Evolutionary conservation across 768 basidiomycete species (phyloP), one percentile per base, ranked within the genome.

Genomic region (Tephrocybe rancida): DNA sequence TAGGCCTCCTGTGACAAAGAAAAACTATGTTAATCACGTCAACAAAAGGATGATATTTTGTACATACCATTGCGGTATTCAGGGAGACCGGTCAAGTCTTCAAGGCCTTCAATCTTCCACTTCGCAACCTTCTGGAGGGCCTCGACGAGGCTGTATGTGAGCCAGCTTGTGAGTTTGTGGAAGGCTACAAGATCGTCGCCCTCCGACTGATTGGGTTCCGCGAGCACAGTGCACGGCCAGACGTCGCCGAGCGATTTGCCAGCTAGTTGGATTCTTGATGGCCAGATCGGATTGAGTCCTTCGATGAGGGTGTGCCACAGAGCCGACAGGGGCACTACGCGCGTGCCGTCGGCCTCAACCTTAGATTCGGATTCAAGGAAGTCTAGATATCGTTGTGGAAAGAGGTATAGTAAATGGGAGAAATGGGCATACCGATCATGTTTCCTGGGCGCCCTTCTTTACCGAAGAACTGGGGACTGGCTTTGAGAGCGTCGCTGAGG

Each of bases 161-260:
- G 78, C 96, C 96, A 99, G 56, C 90, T 88, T 0, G 92, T 93
- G 44, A 99, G 79, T 68, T 99, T 98, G 74, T 98, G 96, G 78
- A 98, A 98, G 0, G 94, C 90, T 6, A 98, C 92, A 26, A 92
- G 76, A 48, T 85, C 79, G 48, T 87, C 87, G 43, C 85, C 87
- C 60, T 84, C 83, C 21, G 65, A 46, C 18, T 52, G 48, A 5
- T 39, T 48, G 14, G 50, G 42, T 16, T 48, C 22, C 38, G 59
- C 41, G 56, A 87, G 74, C 0, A 81, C 80, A 4, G 81, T 72
- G 59, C 92, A 95, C 0, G 88, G 88, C 96, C 96, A 98, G 42
- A 95, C 95, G 65, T 98, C 96, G 19, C 96, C 96, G 5, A 98
- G 82, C 0, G 88, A 67, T 22, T 89, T 68, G 3, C 83, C 87